These are phyloP conservation scores for Lasiodiplodia sp. DNA, from an alignment of 2,329 filamentous ascomycete genomes.

Conservation along the genomic window DNA sequence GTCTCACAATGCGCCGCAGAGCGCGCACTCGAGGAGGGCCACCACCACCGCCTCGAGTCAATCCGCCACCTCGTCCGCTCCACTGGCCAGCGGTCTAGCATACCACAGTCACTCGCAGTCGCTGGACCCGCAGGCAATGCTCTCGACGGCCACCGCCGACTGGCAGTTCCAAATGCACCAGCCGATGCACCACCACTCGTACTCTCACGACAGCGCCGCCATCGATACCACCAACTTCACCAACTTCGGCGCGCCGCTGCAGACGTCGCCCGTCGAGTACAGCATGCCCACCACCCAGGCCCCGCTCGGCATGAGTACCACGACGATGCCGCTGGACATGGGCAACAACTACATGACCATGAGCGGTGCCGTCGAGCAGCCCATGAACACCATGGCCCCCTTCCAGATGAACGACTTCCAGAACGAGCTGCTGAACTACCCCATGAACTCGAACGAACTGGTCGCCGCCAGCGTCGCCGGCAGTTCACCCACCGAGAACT, in stretches of 20 bases:
- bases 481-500: slow-evolving; percentile 68
- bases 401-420: slow-evolving; percentile 72
- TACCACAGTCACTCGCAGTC: slow-evolving; percentile 39
- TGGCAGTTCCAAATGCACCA: slow-evolving; percentile 50
- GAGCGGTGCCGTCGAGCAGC: slow-evolving; percentile 49
- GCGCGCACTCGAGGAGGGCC: slow-evolving; percentile 37
- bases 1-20: slow-evolving; percentile 35
- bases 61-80: slow-evolving; percentile 41
- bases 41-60: slow-evolving; percentile 36
- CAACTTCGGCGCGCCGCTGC: slow-evolving; percentile 42
- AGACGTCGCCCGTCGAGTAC: slow-evolving; percentile 57
- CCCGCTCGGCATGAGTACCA: slow-evolving; percentile 33
- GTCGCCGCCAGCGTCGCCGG: slow-evolving; percentile 39
- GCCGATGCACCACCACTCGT: slow-evolving; percentile 40
- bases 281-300: slow-evolving; percentile 50
- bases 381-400: slow-evolving; percentile 50
- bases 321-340: slow-evolving; percentile 51
- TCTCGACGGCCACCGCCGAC: slow-evolving; percentile 50
- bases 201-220: slow-evolving; percentile 43
- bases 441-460: slow-evolving; percentile 59
- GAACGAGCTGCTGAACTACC: slow-evolving; percentile 65
- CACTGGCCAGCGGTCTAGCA: slow-evolving; percentile 42
- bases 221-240: slow-evolving; percentile 49
- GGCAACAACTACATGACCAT: slow-evolving; percentile 49
- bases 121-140: slow-evolving; percentile 45